These are phyloP conservation scores for Aegilops tauschii DNA, from an alignment of 176 grass and related monocot genomes.

Conservation along the genomic window DNA sequence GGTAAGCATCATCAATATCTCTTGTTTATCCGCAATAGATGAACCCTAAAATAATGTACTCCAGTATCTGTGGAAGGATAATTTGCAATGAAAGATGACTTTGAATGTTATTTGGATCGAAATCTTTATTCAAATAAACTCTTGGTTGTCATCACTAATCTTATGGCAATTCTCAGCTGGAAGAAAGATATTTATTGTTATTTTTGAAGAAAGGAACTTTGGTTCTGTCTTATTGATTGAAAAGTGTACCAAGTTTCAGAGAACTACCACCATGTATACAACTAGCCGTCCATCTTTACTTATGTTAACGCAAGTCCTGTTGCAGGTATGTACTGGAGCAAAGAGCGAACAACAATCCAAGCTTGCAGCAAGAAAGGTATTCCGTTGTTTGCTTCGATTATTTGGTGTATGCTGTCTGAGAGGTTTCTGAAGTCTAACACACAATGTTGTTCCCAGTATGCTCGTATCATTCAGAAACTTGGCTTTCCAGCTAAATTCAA, in stretches of 20 bases:
- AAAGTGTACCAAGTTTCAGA: background rate
- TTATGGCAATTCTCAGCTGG: background rate
- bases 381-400: background rate
- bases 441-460: conserved; percentile 63
- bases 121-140: background rate
- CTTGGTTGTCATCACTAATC: background rate
- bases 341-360: conserved; percentile 94
- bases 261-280: background rate
- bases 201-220: background rate
- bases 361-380: conserved; percentile 98
- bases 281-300: background rate
- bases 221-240: background rate
- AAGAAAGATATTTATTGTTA: background rate
- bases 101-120: background rate
- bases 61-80: background rate
- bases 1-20: background rate
- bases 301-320: background rate
- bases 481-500: conserved; percentile 98
- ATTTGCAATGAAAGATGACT: background rate
- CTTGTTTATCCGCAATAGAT: background rate
- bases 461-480: conserved; percentile 98
- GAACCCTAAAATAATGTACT: background rate
- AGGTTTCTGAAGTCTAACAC: conserved; percentile 13
- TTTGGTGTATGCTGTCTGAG: conserved; percentile 1
- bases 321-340: conserved; percentile 90